Conservation (phyloP, 2,329 filamentous ascomycete species). For the Hymenoscyphus scutula region DNA sequence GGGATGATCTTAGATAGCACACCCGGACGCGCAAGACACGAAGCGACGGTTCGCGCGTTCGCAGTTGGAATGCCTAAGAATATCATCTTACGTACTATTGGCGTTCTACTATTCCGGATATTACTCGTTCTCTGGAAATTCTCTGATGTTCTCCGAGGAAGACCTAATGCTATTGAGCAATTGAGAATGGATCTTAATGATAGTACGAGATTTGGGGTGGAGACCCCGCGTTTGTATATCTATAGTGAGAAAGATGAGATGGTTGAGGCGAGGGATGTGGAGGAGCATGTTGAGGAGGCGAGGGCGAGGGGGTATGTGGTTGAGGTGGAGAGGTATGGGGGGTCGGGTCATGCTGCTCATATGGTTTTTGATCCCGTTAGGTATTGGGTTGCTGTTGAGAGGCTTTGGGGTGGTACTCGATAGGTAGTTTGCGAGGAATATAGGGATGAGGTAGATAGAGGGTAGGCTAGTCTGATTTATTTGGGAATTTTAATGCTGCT, state of each 20-base stretch:
- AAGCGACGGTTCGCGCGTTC: conserved; percentile 23
- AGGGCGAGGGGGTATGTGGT: conserved; percentile 22
- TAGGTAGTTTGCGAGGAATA: not conserved
- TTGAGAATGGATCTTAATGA: conserved; percentile 27
- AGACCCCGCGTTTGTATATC: conserved; percentile 29
- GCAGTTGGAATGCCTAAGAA: conserved; percentile 30
- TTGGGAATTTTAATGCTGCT: too few species aligned
- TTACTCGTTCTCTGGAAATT: conserved; percentile 16
- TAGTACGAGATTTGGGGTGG: conserved; percentile 18
- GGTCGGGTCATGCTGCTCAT: conserved; percentile 28
- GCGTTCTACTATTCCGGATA: conserved; percentile 12
- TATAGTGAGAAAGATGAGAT: conserved; percentile 31
- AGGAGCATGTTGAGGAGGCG: conserved; percentile 31
- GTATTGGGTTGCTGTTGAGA: conserved; percentile 30
- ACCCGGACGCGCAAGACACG: conserved; percentile 38
- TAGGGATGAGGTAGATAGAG: too few species aligned
- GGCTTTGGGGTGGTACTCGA: conserved; percentile 23
- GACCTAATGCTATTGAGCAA: conserved; percentile 19
- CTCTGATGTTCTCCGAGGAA: conserved; percentile 10
- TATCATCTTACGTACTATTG: conserved; percentile 18
- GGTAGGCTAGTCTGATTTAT: too few species aligned
- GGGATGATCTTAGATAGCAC: conserved; percentile 46
- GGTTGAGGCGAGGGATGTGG: conserved; percentile 30
- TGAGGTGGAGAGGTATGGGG: conserved; percentile 24
- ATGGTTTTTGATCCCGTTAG: conserved; percentile 22